Evolutionary conservation across 2,329 filamentous ascomycete genomes (phyloP), one percentile per base, ranked within the genome.

Genomic region (Scolecobasidium constrictum): DNA sequence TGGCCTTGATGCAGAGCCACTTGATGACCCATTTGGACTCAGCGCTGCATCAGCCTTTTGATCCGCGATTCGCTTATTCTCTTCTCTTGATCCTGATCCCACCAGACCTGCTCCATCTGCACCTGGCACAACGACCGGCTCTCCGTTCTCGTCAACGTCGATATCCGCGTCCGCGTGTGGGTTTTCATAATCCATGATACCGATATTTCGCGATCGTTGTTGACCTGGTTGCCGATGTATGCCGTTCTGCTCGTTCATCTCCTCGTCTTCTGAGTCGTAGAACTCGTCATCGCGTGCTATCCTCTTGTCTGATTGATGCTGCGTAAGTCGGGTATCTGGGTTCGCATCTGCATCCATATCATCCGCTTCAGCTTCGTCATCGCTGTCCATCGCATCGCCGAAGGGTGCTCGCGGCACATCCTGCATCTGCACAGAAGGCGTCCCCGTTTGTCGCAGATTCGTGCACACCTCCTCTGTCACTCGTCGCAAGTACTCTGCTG

Each of bases 261-360:
- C 86, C 53, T 96, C 90, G 46, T 94, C 86, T 47, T 94, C 87
- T 49, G 85, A 93, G 35, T 92, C 84, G n/a, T 63, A 59, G 35
- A 88, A 77, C 56, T 95, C 90, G 52, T 83, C 84, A 5, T 85
- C 77, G 45, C 84, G 77, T 42, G 79, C 75, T 19, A 86, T 73
- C 38, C 75, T 79, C 60, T 87, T 80, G 49, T 96, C 90, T 70
- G 84, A 87, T 49, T 81, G 77, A 26, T 85, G 81, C 59, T 92
- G 76, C 0, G 86, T 93, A 62, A 81, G 78, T 19, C 90, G 81
- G 43, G 75, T 75, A 56, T 96, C 90, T 52, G 85, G 82, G 58
- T 92, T 87, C 52, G 85, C 76, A 49, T 95, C 88, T 42, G 86
- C 85, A 49, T 96, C 88, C 1, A 85, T 52, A 50, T 83, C 78